Evolutionary conservation across 2,329 filamentous ascomycete genomes (phyloP).

Genomic region (Fusarium sp.): DNA sequence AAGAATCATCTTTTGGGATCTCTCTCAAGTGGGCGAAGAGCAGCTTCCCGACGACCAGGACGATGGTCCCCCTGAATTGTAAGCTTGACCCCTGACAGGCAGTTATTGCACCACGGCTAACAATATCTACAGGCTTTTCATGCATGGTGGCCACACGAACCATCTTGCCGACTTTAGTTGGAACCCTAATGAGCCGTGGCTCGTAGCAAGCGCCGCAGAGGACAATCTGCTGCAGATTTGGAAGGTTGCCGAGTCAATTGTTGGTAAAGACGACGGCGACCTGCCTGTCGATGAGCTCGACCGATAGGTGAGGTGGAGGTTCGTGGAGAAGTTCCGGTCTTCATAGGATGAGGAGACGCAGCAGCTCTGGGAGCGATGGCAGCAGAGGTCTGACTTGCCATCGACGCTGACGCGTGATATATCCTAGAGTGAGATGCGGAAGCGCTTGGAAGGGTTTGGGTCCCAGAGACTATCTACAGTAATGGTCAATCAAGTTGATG

Average conservation of each 20-base stretch:
- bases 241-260: slow-evolving; percentile 86
- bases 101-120: slow-evolving; percentile 37
- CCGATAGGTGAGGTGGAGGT: slow-evolving; percentile 60
- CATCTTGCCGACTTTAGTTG: slow-evolving; percentile 97
- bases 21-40: slow-evolving; percentile 91
- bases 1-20: slow-evolving; percentile 95
- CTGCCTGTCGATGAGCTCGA: slow-evolving; percentile 83
- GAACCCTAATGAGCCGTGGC: slow-evolving; percentile 97
- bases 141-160: slow-evolving; percentile 99
- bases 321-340: slow-evolving; percentile 47
- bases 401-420: slow-evolving; percentile 29
- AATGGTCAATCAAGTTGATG: slow-evolving; percentile 3
- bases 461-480: slow-evolving; percentile 7
- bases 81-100: slow-evolving; percentile 54
- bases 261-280: slow-evolving; percentile 81
- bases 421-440: slow-evolving; percentile 30
- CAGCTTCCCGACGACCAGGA: slow-evolving; percentile 95
- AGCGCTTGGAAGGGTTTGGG: not conserved
- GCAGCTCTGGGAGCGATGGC: slow-evolving; percentile 40
- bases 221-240: slow-evolving; percentile 97
- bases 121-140: slow-evolving; percentile 76
- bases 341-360: slow-evolving; percentile 49
- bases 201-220: slow-evolving; percentile 94
- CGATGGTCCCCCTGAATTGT: slow-evolving; percentile 95
- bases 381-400: slow-evolving; percentile 23